phyloP scores from a whole-genome alignment of 768 basidiomycete genomes.

The Pisolithus tinctorius region DNA sequence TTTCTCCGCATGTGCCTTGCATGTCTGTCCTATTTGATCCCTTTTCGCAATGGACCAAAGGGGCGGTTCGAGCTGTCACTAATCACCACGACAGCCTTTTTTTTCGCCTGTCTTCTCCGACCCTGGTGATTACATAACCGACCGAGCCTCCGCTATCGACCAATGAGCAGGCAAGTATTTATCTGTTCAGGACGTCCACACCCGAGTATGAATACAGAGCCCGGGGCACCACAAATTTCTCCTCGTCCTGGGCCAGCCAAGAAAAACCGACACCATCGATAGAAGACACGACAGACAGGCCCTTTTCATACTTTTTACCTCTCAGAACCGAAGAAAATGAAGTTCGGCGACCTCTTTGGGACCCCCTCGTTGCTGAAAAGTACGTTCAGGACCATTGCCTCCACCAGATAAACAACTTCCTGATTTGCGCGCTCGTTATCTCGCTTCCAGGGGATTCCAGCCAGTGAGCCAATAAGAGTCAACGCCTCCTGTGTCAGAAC shows the following conservation, averaged over 20 bases:
- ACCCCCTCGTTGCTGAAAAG: conserved; percentile 3
- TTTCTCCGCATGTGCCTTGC: too few species aligned
- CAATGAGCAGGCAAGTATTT: not conserved
- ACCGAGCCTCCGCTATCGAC: not conserved
- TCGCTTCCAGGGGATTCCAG: conserved; percentile 14
- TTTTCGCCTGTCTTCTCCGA: too few species aligned
- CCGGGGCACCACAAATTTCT: not conserved
- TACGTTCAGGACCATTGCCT: conserved; percentile 7
- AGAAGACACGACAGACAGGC: not conserved
- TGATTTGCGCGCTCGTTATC: conserved; percentile 6
- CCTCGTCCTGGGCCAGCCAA: not conserved
- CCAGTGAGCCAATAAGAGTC: conserved; percentile 20
- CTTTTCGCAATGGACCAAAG: too few species aligned
- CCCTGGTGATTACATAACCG: not conserved
- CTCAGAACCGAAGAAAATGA: conserved; percentile 5
- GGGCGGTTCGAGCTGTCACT: too few species aligned
- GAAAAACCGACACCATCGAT: not conserved
- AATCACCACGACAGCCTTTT: too few species aligned
- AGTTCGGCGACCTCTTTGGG: not conserved
- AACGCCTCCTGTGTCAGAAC: not conserved
- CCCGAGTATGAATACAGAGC: not conserved
- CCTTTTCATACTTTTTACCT: not conserved
- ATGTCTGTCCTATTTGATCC: too few species aligned
- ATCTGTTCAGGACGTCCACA: not conserved
- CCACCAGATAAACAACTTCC: conserved; percentile 3